Evolutionary conservation across 2,329 filamentous ascomycete genomes (phyloP).

Genomic region (Aspergillus clavatus): DNA sequence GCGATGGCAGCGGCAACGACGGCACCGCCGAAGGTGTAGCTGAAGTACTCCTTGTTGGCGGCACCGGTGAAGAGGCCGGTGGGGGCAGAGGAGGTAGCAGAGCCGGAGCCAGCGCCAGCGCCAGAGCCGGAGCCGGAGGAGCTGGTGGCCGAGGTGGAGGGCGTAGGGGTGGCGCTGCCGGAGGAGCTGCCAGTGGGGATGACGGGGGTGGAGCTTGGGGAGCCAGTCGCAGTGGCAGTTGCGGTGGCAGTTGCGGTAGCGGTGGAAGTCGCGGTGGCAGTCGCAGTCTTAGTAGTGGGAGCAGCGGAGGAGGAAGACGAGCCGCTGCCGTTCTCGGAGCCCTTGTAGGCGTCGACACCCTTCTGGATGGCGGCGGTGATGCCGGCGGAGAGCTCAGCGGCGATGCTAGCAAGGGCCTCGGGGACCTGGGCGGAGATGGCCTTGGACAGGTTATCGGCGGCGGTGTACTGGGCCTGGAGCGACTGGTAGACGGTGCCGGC

Average conservation of each 20-base stretch:
- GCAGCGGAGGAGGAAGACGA: conserved; percentile 3
- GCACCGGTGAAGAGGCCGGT: conserved; percentile 1
- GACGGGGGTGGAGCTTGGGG: conserved; percentile 5
- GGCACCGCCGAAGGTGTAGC: conserved; percentile 6
- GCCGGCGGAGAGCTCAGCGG: conserved; percentile 17
- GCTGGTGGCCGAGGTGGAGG: conserved; percentile 5
- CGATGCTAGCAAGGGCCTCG: conserved; percentile 13
- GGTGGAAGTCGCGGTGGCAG: conserved; percentile 12
- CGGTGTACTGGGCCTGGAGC: conserved; percentile 20
- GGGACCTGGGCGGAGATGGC: conserved; percentile 27
- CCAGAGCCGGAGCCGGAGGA: conserved; percentile 1
- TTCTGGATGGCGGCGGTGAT: conserved; percentile 25
- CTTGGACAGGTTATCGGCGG: conserved; percentile 16
- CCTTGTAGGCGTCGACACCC: conserved; percentile 20
- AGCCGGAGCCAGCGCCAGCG: no score
- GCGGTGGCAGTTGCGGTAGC: conserved; percentile 2
- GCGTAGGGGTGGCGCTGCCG: conserved; percentile 5
- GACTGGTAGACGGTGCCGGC: conserved; percentile 11
- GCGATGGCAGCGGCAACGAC: conserved; percentile 3
- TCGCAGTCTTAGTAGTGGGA: conserved; percentile 12
- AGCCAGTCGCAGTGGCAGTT: background rate
- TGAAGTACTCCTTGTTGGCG: conserved; percentile 2
- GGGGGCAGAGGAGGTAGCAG: background rate
- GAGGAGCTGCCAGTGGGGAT: conserved; percentile 5
- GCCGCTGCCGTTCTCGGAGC: background rate